Conservation (phyloP, 2,329 filamentous ascomycete species). For the Fonsecaea multimorphosa region DNA sequence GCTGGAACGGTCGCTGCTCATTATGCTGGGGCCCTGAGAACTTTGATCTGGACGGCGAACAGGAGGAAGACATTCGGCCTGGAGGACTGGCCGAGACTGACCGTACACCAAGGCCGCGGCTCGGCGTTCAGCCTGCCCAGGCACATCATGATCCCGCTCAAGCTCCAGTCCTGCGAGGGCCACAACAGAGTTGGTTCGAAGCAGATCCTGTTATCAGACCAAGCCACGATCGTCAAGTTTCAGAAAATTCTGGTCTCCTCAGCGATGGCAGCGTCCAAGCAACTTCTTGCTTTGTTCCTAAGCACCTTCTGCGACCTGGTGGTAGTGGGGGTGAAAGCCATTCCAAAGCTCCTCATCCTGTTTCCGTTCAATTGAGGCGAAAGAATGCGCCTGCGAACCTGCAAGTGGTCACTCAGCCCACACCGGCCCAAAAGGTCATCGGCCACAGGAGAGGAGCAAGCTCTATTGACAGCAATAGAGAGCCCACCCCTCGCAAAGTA, state of each 20-base stretch:
- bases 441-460: slow-evolving; percentile 84
- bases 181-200: slow-evolving; percentile 33
- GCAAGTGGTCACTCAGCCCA: slow-evolving; percentile 41
- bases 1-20: slow-evolving; percentile 89
- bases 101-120: slow-evolving; percentile 33
- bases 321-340: slow-evolving; percentile 39
- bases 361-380: slow-evolving; percentile 47
- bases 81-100: slow-evolving; percentile 70
- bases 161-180: slow-evolving; percentile 25
- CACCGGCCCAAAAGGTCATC: slow-evolving; percentile 59
- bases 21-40: slow-evolving; percentile 84
- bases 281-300: slow-evolving; percentile 65
- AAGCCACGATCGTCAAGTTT: slow-evolving; percentile 34
- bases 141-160: slow-evolving; percentile 17
- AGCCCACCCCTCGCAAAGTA: slow-evolving; percentile 78
- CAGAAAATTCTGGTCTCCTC: slow-evolving; percentile 38
- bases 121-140: slow-evolving; percentile 2
- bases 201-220: slow-evolving; percentile 52
- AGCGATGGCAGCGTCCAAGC: slow-evolving; percentile 62
- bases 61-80: slow-evolving; percentile 72
- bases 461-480: slow-evolving; percentile 53
- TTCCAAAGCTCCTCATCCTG: slow-evolving; percentile 50
- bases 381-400: slow-evolving; percentile 39
- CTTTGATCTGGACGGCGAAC: slow-evolving; percentile 65
- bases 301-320: slow-evolving; percentile 40